Evolutionary conservation across 306 rosid genomes (phyloP).

Genomic region (Ochetophila trinervis): DNA sequence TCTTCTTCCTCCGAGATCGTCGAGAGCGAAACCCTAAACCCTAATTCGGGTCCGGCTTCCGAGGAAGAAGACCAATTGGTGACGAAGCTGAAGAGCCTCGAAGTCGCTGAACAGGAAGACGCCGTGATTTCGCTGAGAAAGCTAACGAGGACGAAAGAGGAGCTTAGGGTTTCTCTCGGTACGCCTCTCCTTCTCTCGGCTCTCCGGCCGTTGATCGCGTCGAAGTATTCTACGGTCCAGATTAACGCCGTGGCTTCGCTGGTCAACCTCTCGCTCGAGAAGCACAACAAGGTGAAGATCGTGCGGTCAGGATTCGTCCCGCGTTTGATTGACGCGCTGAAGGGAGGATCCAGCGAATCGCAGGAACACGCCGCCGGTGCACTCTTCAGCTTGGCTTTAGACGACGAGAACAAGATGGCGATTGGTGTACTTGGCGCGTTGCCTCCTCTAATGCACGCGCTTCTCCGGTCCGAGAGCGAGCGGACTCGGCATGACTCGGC

Average conservation of each 20-base stretch:
- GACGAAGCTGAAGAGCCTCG: conserved; percentile 45
- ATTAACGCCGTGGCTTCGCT: conserved; percentile 71
- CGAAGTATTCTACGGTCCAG: conserved; percentile 62
- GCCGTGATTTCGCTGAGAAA: conserved; percentile 52
- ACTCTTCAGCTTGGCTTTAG: conserved; percentile 70
- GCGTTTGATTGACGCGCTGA: conserved; percentile 57
- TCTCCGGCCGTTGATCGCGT: conserved; percentile 37
- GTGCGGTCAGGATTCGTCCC: conserved; percentile 82
- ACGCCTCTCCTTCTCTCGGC: conserved; percentile 48
- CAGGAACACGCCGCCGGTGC: conserved; percentile 99
- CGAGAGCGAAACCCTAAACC: conserved; percentile 36
- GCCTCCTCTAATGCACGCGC: conserved; percentile 72
- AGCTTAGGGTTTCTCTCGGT: conserved; percentile 57
- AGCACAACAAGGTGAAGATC: conserved; percentile 73
- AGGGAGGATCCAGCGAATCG: conserved; percentile 56
- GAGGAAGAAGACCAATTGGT: conserved; percentile 47
- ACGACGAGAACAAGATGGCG: conserved; percentile 90
- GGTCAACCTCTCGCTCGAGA: conserved; percentile 82
- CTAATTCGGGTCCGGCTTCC: conserved; percentile 34
- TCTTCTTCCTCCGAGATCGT: conserved; percentile 51
- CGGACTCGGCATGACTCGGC: conserved; percentile 80
- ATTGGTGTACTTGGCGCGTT: conserved; percentile 83
- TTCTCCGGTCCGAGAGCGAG: conserved; percentile 63
- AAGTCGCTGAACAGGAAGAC: conserved; percentile 70
- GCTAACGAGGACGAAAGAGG: conserved; percentile 53